Evolutionary conservation across 352 stramenopile genomes (phyloP).

Genomic region (Aphanomyces stellatus): DNA sequence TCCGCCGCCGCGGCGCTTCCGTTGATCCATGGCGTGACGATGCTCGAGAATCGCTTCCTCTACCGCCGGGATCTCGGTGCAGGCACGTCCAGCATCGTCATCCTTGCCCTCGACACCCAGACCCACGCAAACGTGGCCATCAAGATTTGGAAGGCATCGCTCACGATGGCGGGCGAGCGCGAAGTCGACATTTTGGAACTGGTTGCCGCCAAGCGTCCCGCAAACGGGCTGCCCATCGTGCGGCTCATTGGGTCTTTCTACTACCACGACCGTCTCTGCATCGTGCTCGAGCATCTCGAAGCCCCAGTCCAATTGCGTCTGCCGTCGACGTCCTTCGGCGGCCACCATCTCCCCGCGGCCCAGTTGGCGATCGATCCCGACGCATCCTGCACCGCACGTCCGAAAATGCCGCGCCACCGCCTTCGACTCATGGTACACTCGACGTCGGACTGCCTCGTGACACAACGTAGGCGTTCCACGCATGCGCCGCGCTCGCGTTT

Average conservation of each 20-base stretch:
- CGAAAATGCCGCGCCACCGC: constrained; percentile 30
- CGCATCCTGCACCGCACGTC: neutral
- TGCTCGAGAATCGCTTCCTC: constrained; percentile 56
- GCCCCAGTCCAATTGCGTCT: constrained; percentile 19
- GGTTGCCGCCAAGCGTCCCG: constrained; percentile 32
- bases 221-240: constrained; percentile 41
- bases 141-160: constrained; percentile 42
- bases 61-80: constrained; percentile 60
- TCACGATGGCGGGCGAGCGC: constrained; percentile 47
- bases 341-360: neutral
- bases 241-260: constrained; percentile 47
- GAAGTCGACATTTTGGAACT: constrained; percentile 39
- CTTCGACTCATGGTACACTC: constrained; percentile 30
- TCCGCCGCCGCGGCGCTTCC: constrained; percentile 7
- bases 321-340: neutral
- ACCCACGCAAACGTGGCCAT: constrained; percentile 44
- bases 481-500: constrained; percentile 54
- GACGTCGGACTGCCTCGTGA: no score
- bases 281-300: constrained; percentile 62
- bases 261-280: constrained; percentile 42
- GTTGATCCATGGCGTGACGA: constrained; percentile 43
- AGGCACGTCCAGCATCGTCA: constrained; percentile 61
- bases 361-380: constrained; percentile 7
- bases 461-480: constrained; percentile 52
- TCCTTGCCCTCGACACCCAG: constrained; percentile 44